Percentiles rank a stretch among this genome's conserved stretches.
Evolutionary conservation across 1,139 yeast genomes (phyloP).

Genomic region (Geotrichum restrictum): DNA sequence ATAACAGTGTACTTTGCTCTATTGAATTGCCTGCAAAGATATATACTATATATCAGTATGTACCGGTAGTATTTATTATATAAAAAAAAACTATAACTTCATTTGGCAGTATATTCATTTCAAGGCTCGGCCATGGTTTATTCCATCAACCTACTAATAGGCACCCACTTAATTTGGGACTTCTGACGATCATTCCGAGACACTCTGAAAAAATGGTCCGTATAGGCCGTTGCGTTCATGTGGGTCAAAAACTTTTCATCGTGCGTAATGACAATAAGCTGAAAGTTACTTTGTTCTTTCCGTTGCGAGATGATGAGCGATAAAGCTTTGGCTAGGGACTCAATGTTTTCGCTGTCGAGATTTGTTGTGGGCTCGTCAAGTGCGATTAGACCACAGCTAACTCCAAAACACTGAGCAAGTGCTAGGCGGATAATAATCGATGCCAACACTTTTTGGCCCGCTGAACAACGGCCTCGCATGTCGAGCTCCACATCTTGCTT

Average conservation of each 20-base stretch:
- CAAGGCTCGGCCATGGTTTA: too few species aligned
- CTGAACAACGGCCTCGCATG: slow-evolving; percentile 97
- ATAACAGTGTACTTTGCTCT: too few species aligned
- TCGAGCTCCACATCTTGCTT: slow-evolving; percentile 89
- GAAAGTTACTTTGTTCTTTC: slow-evolving; percentile 79
- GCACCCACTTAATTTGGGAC: slow-evolving; percentile 56
- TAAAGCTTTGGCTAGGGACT: slow-evolving; percentile 78
- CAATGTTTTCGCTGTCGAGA: slow-evolving; percentile 83
- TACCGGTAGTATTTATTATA: too few species aligned
- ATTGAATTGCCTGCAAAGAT: too few species aligned
- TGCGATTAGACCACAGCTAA: slow-evolving; percentile 91
- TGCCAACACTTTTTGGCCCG: slow-evolving; percentile 95
- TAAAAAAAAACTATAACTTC: too few species aligned
- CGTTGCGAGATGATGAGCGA: slow-evolving; percentile 72
- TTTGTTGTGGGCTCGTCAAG: slow-evolving; percentile 98
- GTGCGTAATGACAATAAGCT: slow-evolving; percentile 89
- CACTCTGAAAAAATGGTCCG: slow-evolving; percentile 85
- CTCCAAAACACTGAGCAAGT: slow-evolving; percentile 92
- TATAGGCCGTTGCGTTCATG: slow-evolving; percentile 79
- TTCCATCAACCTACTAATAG: slow-evolving; percentile 31
- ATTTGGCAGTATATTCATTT: too few species aligned
- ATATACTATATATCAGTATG: too few species aligned
- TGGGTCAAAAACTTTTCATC: slow-evolving; percentile 85
- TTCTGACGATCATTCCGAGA: slow-evolving; percentile 76
- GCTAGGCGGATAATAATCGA: slow-evolving; percentile 88